Conservation (phyloP, 2,329 filamentous ascomycete species). For the Diplocarpon mali region DNA sequence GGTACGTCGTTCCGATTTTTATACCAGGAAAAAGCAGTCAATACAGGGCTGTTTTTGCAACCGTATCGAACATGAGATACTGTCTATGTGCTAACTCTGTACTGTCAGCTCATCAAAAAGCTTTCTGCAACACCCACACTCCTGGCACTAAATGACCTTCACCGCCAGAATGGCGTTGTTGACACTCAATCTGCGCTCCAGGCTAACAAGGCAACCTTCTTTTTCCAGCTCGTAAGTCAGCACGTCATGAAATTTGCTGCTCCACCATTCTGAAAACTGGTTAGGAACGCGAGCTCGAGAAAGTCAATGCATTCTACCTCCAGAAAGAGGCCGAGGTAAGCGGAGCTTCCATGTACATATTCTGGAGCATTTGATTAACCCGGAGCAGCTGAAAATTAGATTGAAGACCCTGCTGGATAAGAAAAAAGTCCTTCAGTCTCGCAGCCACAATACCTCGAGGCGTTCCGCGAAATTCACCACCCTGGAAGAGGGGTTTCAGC, state of each 20-base stretch:
- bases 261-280: conserved; percentile 30
- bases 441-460: conserved; percentile 66
- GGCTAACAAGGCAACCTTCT: conserved; percentile 97
- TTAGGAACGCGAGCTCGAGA: conserved; percentile 93
- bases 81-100: conserved; percentile 20
- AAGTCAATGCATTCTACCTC: conserved; percentile 94
- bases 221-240: conserved; percentile 77
- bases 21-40: conserved; percentile 9
- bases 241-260: conserved; percentile 12
- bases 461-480: conserved; percentile 89
- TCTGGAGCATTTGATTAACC: conserved; percentile 6
- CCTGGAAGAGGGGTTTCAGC: conserved; percentile 90
- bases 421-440: conserved; percentile 80
- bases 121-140: conserved; percentile 85
- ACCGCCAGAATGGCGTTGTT: conserved; percentile 35
- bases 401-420: conserved; percentile 89
- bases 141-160: conserved; percentile 58
- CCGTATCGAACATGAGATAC: conserved; percentile 9
- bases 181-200: conserved; percentile 86
- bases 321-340: conserved; percentile 95
- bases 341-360: conserved; percentile 9
- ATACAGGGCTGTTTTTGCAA: conserved; percentile 5
- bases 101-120: conserved; percentile 84
- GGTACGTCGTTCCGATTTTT: conserved; percentile 40
- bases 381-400: conserved; percentile 71